A percentile compares a stretch with the other conserved stretches of the same genome.
These are phyloP conservation scores for Aspergillus ostianus DNA, from an alignment of 495 filamentous ascomycete genomes.

Conservation along the genomic window DNA sequence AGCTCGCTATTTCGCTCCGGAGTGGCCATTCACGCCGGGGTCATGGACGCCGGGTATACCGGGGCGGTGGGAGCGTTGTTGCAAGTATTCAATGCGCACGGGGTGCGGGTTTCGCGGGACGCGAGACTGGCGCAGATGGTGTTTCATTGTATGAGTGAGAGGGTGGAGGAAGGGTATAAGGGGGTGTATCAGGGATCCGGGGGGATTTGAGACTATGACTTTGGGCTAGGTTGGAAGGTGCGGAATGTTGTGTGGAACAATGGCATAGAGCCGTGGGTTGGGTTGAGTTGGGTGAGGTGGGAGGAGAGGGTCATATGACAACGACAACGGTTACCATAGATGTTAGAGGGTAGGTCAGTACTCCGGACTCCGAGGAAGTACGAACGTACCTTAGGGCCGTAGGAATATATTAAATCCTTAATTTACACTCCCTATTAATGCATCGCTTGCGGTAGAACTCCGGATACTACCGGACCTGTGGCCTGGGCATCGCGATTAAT, in stretches of 20 bases:
- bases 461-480: no score
- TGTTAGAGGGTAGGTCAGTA: no score
- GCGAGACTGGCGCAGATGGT: slow-evolving; percentile 46
- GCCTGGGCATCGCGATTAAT: no score
- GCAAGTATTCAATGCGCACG: slow-evolving; percentile 37
- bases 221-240: background rate
- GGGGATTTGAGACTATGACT: background rate
- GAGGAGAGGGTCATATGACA: no score
- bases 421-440: no score
- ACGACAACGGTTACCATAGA: no score
- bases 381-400: no score
- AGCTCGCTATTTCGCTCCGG: slow-evolving; percentile 43
- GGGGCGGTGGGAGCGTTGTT: slow-evolving; percentile 46
- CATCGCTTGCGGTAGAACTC: no score
- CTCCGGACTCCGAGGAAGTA: no score
- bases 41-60: slow-evolving; percentile 47
- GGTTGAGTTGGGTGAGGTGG: no score
- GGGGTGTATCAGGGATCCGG: slow-evolving; percentile 36
- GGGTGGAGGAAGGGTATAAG: slow-evolving; percentile 36
- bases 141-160: slow-evolving; percentile 33
- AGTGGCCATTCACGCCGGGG: slow-evolving; percentile 36
- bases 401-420: no score
- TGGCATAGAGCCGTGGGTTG: no score
- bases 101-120: slow-evolving; percentile 31
- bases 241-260: background rate